Conservation (phyloP, 768 basidiomycete species). For the Lentinus brumalis region DNA sequence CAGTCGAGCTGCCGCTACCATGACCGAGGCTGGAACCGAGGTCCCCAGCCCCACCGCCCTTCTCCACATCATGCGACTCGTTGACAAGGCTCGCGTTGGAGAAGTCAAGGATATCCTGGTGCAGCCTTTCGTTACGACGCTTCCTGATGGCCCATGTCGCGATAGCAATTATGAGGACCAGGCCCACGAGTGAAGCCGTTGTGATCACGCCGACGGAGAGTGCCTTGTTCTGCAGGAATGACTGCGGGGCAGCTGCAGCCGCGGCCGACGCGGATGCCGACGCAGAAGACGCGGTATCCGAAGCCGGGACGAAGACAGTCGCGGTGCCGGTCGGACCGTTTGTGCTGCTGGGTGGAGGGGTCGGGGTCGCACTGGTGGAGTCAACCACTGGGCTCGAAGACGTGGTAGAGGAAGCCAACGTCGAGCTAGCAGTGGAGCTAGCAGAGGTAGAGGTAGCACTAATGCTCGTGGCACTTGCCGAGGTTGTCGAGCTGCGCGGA, state of each 20-base stretch:
- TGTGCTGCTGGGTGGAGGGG: neutral
- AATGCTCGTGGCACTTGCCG: too few species aligned
- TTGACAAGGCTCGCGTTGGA: constrained; percentile 21
- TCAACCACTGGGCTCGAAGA: neutral
- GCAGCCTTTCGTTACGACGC: constrained; percentile 39
- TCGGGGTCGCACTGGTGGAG: neutral
- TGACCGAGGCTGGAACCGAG: constrained; percentile 10
- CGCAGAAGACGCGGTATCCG: constrained; percentile 17
- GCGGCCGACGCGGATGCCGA: constrained; percentile 32
- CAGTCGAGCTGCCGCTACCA: constrained; percentile 10
- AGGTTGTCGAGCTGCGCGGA: too few species aligned
- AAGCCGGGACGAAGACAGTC: neutral
- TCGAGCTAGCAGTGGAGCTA: neutral
- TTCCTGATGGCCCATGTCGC: constrained; percentile 53
- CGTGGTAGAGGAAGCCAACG: constrained; percentile 1
- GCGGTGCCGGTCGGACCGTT: neutral
- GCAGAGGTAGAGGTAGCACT: neutral
- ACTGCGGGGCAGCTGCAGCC: constrained; percentile 27
- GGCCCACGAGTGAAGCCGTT: constrained; percentile 46
- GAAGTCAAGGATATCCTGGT: constrained; percentile 28
- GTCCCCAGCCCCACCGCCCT: constrained; percentile 16
- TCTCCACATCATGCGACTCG: constrained; percentile 19
- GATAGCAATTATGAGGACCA: constrained; percentile 46
- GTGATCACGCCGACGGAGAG: constrained; percentile 62
- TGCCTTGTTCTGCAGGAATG: constrained; percentile 68